Evolutionary conservation across 148 eudicot species (phyloP), one percentile per base, ranked within the genome.

Genomic region (Dysphania ambrosioides): DNA sequence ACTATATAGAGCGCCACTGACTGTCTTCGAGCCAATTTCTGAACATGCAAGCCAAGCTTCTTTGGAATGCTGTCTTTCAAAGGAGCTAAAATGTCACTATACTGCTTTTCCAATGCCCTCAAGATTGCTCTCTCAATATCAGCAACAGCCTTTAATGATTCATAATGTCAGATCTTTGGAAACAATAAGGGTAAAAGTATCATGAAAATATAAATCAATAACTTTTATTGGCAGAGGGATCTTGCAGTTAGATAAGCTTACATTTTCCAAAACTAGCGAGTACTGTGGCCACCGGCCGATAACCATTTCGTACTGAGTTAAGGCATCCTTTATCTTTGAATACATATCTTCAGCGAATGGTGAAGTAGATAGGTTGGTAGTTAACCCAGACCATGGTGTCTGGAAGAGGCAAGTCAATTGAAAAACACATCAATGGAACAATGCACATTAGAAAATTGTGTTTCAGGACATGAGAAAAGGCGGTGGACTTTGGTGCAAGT

Each of bases 201-300:
- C 41, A 53, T 36, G 24, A 58, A 18, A 35, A 15, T 1, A 12
- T 27, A 21, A 6, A n/a, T 6, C 23, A 18, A 32, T 59, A n/a
- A 16, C 5, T 38, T 59, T 35, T 13, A 31, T 42, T 6, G 16
- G 63, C 62, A 21, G 30, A 15, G 19, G 0, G 3, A 26, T 49
- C 55, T 40, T 34, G 32, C 21, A 30, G 60, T 34, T 59, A 32
- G 44, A 35, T 21, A 34, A 74, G 78, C 95, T 92, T 74, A 92
- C 97, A 83, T 83, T 90, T 85, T 92, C 97, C 79, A 92, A 75
- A 75, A 85, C 72, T 77, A 90, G 76, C 0, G 95, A 85, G 81
- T 92, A 92, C 69, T 90, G 90, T 51, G 97, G 97, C 97, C 97
- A 92, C 72, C 92, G 73, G 69, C 83, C 90, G 83, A 92, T 92